Percentiles rank a stretch among this genome's conserved stretches.
Conservation (phyloP, 768 basidiomycete species). For the Pulveroboletus sp. region DNA sequence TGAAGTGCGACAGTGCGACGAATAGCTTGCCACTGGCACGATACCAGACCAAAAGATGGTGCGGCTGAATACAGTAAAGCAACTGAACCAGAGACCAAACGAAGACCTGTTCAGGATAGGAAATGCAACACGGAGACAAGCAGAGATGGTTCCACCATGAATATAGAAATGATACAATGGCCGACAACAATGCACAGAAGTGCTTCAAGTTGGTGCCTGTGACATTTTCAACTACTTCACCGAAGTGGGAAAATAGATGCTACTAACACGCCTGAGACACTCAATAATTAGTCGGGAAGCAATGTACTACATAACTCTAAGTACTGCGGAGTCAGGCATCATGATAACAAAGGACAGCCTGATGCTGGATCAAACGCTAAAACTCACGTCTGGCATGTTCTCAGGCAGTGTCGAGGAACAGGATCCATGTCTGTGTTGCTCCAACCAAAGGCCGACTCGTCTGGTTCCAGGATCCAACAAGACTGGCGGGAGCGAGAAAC, state of each 20-base stretch:
- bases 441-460: constrained; percentile 56
- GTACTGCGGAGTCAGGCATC: constrained; percentile 32
- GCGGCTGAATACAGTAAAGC: constrained; percentile 79
- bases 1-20: neutral
- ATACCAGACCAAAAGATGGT: constrained; percentile 81
- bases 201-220: constrained; percentile 64
- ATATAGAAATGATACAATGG: constrained; percentile 66
- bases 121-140: constrained; percentile 73
- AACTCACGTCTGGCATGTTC: constrained; percentile 60
- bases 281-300: constrained; percentile 40
- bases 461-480: constrained; percentile 49
- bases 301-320: constrained; percentile 66
- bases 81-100: constrained; percentile 88
- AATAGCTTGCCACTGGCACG: constrained; percentile 51
- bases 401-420: constrained; percentile 50
- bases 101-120: constrained; percentile 76
- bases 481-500: constrained; percentile 33
- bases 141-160: constrained; percentile 81
- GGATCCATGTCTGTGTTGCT: constrained; percentile 78
- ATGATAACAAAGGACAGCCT: no score
- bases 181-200: constrained; percentile 67
- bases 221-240: neutral
- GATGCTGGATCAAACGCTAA: neutral
- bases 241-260: no score
- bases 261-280: no score